phyloP scores from a whole-genome alignment of 768 basidiomycete genomes.

The Podaxis carcinomalis region DNA sequence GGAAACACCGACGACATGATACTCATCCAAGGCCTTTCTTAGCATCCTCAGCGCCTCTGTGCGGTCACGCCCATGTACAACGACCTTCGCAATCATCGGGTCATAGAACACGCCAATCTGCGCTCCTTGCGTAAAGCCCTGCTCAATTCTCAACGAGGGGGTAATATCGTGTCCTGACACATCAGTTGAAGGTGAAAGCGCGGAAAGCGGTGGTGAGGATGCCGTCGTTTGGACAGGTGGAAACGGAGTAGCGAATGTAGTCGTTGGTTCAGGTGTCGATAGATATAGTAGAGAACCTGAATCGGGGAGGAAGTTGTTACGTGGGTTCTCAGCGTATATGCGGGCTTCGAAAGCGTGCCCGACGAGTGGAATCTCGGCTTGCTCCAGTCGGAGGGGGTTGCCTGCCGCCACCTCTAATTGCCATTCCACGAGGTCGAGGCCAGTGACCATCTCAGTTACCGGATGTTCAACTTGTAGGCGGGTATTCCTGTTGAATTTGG shows the following conservation, averaged over 20 bases:
- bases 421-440: slow-evolving; percentile 93
- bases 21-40: slow-evolving; percentile 78
- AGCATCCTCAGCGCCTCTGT: slow-evolving; percentile 80
- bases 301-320: slow-evolving; percentile 90
- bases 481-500: slow-evolving; percentile 57
- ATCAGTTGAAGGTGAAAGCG: slow-evolving; percentile 26
- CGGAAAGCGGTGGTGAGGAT: slow-evolving; percentile 19
- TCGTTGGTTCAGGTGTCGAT: slow-evolving; percentile 73
- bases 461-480: slow-evolving; percentile 88
- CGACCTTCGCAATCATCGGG: slow-evolving; percentile 89
- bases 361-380: slow-evolving; percentile 76
- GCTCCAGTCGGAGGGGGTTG: slow-evolving; percentile 75
- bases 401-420: slow-evolving; percentile 91
- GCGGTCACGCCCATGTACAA: slow-evolving; percentile 82
- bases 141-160: slow-evolving; percentile 79
- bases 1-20: slow-evolving; percentile 85
- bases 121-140: slow-evolving; percentile 78
- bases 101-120: slow-evolving; percentile 89
- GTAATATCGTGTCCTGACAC: slow-evolving; percentile 26
- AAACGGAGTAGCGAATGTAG: slow-evolving; percentile 55
- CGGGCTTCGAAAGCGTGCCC: slow-evolving; percentile 95
- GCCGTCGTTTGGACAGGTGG: slow-evolving; percentile 19
- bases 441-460: slow-evolving; percentile 93
- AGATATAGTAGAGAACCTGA: slow-evolving; percentile 80
- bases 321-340: slow-evolving; percentile 93